These are phyloP conservation scores for Aphanomyces invadans DNA, from an alignment of 352 stramenopile species.

Conservation along the genomic window DNA sequence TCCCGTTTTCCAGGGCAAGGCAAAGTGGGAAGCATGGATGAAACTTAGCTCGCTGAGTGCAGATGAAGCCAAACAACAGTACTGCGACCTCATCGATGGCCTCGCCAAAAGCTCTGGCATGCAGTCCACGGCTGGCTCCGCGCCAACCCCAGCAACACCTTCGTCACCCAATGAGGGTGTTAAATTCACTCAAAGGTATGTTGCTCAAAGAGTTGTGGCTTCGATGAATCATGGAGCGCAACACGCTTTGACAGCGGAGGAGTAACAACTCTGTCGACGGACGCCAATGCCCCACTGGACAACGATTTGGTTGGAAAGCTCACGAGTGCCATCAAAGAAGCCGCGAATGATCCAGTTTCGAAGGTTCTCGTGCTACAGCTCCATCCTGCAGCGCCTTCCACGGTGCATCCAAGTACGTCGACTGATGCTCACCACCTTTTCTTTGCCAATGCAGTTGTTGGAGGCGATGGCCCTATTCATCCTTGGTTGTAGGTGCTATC, in stretches of 20 bases:
- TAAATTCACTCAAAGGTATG: too few relatives aligned
- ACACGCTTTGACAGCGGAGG: too few relatives aligned
- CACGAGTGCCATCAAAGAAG: slow-evolving; percentile 28
- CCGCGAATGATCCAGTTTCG: not conserved
- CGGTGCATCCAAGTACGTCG: slow-evolving; percentile 26
- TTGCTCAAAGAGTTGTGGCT: too few relatives aligned
- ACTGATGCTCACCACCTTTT: too few relatives aligned
- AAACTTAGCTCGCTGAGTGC: slow-evolving; percentile 55
- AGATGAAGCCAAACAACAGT: slow-evolving; percentile 60
- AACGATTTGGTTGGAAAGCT: slow-evolving; percentile 61
- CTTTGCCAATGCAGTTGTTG: too few relatives aligned
- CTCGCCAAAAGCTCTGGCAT: slow-evolving; percentile 38
- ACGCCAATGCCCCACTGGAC: slow-evolving; percentile 27
- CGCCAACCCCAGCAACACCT: not conserved
- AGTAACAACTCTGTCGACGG: too few relatives aligned
- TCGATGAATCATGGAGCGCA: too few relatives aligned
- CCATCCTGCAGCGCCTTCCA: slow-evolving; percentile 38
- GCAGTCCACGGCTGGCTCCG: slow-evolving; percentile 25
- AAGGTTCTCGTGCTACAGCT: slow-evolving; percentile 78
- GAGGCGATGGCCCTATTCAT: too few relatives aligned
- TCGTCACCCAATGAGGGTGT: not conserved
- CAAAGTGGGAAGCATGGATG: slow-evolving; percentile 77
- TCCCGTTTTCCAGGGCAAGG: slow-evolving; percentile 45
- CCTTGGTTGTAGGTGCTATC: too few relatives aligned
- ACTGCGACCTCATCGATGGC: slow-evolving; percentile 69